phyloP scores from a whole-genome alignment of 805 yeast species.

The Saccharomycopsis fodiens region DNA sequence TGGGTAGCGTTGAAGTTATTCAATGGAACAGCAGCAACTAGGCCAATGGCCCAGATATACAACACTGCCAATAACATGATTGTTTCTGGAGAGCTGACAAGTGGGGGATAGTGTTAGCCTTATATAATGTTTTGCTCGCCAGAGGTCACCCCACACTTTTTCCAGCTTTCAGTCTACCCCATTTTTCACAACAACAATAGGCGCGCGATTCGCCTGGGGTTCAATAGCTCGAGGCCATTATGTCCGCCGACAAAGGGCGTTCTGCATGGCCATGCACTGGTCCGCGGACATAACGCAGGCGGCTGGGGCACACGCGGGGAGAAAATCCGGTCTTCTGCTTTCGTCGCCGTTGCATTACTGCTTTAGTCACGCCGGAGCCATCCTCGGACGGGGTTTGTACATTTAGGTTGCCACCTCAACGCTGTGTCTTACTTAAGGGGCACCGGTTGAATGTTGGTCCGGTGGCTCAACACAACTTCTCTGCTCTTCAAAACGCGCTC shows the following conservation, averaged over 20 bases:
- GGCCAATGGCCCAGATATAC: not conserved
- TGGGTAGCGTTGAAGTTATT: not conserved
- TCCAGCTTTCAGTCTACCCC: not conserved
- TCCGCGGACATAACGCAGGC: not conserved
- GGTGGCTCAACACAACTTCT: too few species aligned
- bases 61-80: not conserved
- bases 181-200: not conserved
- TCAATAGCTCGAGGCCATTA: slow-evolving; percentile 6
- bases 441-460: too few species aligned
- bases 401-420: too few species aligned
- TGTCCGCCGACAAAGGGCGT: not conserved
- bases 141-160: not conserved
- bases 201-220: not conserved
- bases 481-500: too few species aligned
- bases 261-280: not conserved
- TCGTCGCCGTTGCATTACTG: too few species aligned
- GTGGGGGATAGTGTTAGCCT: too few species aligned
- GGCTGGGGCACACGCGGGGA: slow-evolving; percentile 1
- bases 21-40: not conserved
- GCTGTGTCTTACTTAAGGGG: too few species aligned
- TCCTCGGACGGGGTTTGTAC: too few species aligned
- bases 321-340: not conserved
- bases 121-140: too few species aligned
- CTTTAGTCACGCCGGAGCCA: too few species aligned
- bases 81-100: too few species aligned